Evolutionary conservation across 441 rosid species (phyloP).

Genomic region (Geranium incanum): DNA sequence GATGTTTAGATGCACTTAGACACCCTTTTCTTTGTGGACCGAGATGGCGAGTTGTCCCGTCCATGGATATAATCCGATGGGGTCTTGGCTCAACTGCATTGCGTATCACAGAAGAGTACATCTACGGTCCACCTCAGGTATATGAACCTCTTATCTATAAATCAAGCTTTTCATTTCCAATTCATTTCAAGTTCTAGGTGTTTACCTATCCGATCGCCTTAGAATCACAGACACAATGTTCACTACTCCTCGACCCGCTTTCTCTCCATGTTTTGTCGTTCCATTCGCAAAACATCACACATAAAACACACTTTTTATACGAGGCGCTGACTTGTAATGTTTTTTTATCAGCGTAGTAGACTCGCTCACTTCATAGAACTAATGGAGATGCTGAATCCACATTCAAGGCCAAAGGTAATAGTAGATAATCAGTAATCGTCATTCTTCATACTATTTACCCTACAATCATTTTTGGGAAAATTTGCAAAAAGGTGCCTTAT

Average conservation of each 20-base stretch:
- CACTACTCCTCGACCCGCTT: too few species aligned
- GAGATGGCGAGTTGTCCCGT: slow-evolving; percentile 82
- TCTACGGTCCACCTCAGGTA: slow-evolving; percentile 76
- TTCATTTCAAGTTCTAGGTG: neutral
- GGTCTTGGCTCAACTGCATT: slow-evolving; percentile 92
- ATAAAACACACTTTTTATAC: neutral
- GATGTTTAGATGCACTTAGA: slow-evolving; percentile 83
- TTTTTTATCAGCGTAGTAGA: slow-evolving; percentile 52
- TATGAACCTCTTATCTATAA: neutral
- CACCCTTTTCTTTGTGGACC: slow-evolving; percentile 95
- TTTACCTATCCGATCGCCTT: neutral
- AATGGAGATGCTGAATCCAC: slow-evolving; percentile 90
- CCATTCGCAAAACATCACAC: neutral
- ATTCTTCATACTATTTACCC: neutral
- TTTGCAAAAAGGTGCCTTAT: too few species aligned
- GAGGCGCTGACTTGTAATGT: slow-evolving; percentile 21
- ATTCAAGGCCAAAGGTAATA: slow-evolving; percentile 64
- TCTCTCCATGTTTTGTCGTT: too few species aligned
- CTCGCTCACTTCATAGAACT: slow-evolving; percentile 75
- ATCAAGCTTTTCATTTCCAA: neutral
- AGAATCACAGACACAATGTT: neutral
- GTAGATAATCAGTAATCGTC: neutral
- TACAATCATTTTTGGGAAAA: neutral
- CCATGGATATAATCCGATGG: slow-evolving; percentile 90
- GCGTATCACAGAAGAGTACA: slow-evolving; percentile 83